Evolutionary conservation across 1,139 yeast species (phyloP), one percentile per base, ranked within the genome.

Genomic region (Blastobotrys aristatus): DNA sequence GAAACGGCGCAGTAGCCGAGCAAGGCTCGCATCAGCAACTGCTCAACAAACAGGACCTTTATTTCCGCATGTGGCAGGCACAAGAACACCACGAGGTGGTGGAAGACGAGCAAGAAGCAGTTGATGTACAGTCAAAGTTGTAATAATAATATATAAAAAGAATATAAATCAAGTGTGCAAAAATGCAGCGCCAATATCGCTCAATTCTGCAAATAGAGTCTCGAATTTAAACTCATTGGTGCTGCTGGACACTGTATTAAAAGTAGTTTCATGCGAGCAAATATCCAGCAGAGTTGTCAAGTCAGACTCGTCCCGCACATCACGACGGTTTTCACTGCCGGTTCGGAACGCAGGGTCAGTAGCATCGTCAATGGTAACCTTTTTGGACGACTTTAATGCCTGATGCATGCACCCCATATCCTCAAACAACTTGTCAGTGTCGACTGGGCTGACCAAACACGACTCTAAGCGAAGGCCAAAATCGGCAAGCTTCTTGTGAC

Each of bases 21-120:
- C 92, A 88, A 66, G 98, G 98, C 20, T 77, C 81, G 0, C 98
- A 92, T 63, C 65, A 68, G 30, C 74, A 72, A 27, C 73, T 94
- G 40, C 66, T 92, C 49, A 69, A 71, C 38, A 71, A 72, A 0
- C 70, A 68, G 8, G 80, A 94, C 0, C 71, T 90, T 48, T 92
- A 92, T 66, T 73, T 79, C 16, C 81, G 80, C 52, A 74, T 92
- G 62, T 92, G 98, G 98, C 77, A 82, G 58, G 87, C 95, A 44
- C 98, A 92, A 69, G 98, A 92, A 64, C 76, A 82, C 57, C 71
- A 85, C 53, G 70, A 61, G 44, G 65, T 62, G 34, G 69, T 71
- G 20, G 71, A 68, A 37, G 71, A 69, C 38, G 62, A 57, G n/a
- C 65, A 63, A 13, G 64, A 62, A 27, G 53, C 46, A n/a, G 52